phyloP scores from a whole-genome alignment of 768 basidiomycete species.

The Pluteus cervinus region DNA sequence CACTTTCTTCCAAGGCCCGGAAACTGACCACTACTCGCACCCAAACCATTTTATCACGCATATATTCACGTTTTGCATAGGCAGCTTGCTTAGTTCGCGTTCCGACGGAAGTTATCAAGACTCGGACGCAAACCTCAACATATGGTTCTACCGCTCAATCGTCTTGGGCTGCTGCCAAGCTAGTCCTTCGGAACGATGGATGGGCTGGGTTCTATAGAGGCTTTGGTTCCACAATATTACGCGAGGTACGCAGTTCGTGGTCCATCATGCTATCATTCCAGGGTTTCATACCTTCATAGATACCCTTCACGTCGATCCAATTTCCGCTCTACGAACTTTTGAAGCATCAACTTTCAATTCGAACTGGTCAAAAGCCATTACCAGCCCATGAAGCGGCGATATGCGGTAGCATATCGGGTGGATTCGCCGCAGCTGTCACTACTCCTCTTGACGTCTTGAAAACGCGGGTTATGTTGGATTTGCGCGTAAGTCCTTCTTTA shows the following conservation, averaged over 20 bases:
- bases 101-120: slow-evolving; percentile 95
- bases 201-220: slow-evolving; percentile 82
- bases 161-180: slow-evolving; percentile 52
- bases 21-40: slow-evolving; percentile 83
- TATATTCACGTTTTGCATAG: slow-evolving; percentile 71
- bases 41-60: slow-evolving; percentile 81
- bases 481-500: slow-evolving; percentile 32
- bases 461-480: slow-evolving; percentile 94
- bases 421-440: slow-evolving; percentile 81
- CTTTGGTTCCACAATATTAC: slow-evolving; percentile 71
- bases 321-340: slow-evolving; percentile 93
- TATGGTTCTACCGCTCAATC: slow-evolving; percentile 54
- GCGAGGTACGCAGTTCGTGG: slow-evolving; percentile 30
- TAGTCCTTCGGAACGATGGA: slow-evolving; percentile 58
- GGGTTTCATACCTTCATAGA: slow-evolving; percentile 37
- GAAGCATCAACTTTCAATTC: slow-evolving; percentile 58
- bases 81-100: slow-evolving; percentile 90
- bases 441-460: slow-evolving; percentile 97
- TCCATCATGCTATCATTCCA: slow-evolving; percentile 27
- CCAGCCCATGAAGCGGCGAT: slow-evolving; percentile 74
- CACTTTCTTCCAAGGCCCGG: slow-evolving; percentile 44
- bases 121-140: slow-evolving; percentile 79
- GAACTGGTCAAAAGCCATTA: slow-evolving; percentile 48
- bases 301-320: slow-evolving; percentile 94
- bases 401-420: slow-evolving; percentile 91